Evolutionary conservation across 1,284 basidiomycete species (phyloP), one percentile per base, ranked within the genome.

Genomic region (Volvariella volvacea): DNA sequence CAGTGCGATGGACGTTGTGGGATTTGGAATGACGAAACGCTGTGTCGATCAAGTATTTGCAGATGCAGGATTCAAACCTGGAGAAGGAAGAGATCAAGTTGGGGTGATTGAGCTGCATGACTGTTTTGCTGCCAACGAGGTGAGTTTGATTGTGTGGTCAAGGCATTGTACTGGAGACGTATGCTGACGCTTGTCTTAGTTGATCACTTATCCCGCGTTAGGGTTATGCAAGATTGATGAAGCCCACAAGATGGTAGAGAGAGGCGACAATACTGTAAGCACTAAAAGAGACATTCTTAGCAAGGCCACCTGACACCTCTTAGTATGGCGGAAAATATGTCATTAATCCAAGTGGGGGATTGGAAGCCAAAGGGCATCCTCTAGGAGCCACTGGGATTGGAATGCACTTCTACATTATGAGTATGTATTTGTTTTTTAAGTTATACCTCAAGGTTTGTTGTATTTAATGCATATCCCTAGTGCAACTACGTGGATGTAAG

Each of bases 351-450:
- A 85, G 83, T 44, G 90, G 90, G 28, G 90, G 90, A 0, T 73
- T 93, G 22, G 88, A 92, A 59, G 86, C 87, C 25, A 92, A 92
- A 59, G 90, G 90, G 1, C 85, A 89, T 59, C 88, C 88, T 2
- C 70, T 92, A 16, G 89, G 90, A 34, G 90, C 89, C 1, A 90
- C 87, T 4, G 90, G 90, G 1, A 64, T 92, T 14, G 89, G 86
- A 28, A 92, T 91, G 88, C 84, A 89, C 58, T 91, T 89, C 61
- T 92, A 90, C 59, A 86, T 92, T 50, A 76, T 81, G 52, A 86
- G 83, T 82, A 60, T 52, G 80, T 70, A 52, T 36, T 34, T 41
- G 17, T 22, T 28, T 49, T 7, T n/a, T n/a, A n/a, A n/a, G n/a
- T n/a, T 19, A 25, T 31, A n/a, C 30, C 39, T 31, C 16, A 19